A percentile compares a stretch with the other conserved stretches of the same genome.
Conservation (phyloP, 345 rosid genomes). For the Toxicodendron radicans region DNA sequence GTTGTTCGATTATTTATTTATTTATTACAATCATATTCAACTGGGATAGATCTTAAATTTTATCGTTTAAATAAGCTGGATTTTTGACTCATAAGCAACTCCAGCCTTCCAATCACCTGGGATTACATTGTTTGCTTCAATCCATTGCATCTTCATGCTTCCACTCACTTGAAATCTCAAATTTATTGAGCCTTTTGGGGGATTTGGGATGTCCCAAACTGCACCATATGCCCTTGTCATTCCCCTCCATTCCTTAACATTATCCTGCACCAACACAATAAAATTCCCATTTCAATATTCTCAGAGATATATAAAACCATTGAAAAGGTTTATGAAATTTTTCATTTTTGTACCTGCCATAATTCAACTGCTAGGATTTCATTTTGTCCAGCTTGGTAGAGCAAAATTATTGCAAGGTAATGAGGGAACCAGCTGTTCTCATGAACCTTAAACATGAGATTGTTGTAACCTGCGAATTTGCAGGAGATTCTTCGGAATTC, state of each 20-base stretch:
- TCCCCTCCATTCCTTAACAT: conserved; percentile 55
- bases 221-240: conserved; percentile 81
- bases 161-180: conserved; percentile 59
- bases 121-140: conserved; percentile 48
- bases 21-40: too few relatives aligned
- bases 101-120: conserved; percentile 71
- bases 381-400: conserved; percentile 53
- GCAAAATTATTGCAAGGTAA: conserved; percentile 59
- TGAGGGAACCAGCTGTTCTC: conserved; percentile 62
- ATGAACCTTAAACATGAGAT: conserved; percentile 54
- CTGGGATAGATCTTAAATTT: background rate
- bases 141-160: conserved; percentile 50
- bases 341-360: conserved; percentile 48
- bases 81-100: conserved; percentile 49
- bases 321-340: too few relatives aligned
- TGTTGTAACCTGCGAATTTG: conserved; percentile 42
- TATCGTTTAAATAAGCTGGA: conserved; percentile 46
- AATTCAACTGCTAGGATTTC: conserved; percentile 62
- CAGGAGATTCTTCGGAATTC: conserved; percentile 77
- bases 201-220: conserved; percentile 59
- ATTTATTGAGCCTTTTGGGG: conserved; percentile 50
- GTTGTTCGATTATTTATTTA: too few relatives aligned
- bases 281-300: too few relatives aligned
- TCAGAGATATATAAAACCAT: too few relatives aligned
- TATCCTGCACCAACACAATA: conserved; percentile 39